Percentiles rank a stretch among this genome's conserved stretches.
These are phyloP conservation scores for Xylariales sp. DNA, from an alignment of 2,329 filamentous ascomycete genomes.

Conservation along the genomic window DNA sequence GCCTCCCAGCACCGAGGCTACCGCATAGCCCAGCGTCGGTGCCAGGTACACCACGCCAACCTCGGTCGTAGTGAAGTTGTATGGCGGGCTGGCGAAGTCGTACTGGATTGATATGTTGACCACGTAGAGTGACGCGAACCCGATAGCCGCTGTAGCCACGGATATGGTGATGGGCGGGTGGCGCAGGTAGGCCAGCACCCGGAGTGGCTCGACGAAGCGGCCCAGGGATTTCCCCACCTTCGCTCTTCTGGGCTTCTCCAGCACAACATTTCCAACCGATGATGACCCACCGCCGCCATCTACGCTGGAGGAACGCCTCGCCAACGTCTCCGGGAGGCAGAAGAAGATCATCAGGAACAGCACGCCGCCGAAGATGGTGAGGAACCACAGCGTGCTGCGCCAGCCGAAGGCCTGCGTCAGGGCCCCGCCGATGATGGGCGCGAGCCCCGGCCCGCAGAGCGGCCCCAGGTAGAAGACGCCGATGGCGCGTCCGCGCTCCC, in stretches of 20 bases:
- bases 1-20: constrained; percentile 65
- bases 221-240: constrained; percentile 29
- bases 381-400: constrained; percentile 75
- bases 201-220: constrained; percentile 67
- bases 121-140: constrained; percentile 71
- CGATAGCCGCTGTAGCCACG: constrained; percentile 69
- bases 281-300: constrained; percentile 12
- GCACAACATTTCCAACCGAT: background rate
- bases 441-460: constrained; percentile 67
- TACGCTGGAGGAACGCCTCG: too few species aligned
- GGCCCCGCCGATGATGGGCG: constrained; percentile 72
- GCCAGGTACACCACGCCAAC: constrained; percentile 75
- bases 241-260: too few species aligned
- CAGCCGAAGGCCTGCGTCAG: constrained; percentile 67
- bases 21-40: constrained; percentile 66
- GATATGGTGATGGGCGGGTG: constrained; percentile 71
- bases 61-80: constrained; percentile 63
- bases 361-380: constrained; percentile 63
- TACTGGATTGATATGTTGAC: constrained; percentile 74
- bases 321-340: constrained; percentile 62
- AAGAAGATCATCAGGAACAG: constrained; percentile 54
- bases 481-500: constrained; percentile 75
- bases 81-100: constrained; percentile 62
- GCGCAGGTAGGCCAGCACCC: constrained; percentile 65
- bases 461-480: constrained; percentile 75